Percentiles rank a stretch among this genome's conserved stretches.
Evolutionary conservation across 768 basidiomycete species (phyloP).

Genomic region (Hydnomerulius pinastri): DNA sequence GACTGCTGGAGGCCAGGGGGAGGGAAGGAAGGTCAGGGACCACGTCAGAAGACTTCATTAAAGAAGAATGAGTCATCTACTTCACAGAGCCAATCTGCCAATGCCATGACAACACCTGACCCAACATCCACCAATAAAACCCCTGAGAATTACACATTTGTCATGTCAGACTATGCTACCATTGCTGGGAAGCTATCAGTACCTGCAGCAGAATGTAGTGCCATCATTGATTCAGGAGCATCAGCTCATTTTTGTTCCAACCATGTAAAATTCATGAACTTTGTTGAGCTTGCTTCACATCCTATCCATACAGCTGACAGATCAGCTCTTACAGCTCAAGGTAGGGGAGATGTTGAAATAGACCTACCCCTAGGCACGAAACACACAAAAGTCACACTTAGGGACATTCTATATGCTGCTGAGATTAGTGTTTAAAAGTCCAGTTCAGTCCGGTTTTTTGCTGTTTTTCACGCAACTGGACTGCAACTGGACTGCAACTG

Average conservation of each 20-base stretch:
- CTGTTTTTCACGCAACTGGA: too few species aligned
- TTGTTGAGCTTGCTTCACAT: neutral
- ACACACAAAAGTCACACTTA: neutral
- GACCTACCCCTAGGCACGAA: neutral
- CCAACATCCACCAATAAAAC: neutral
- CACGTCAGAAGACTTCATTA: neutral
- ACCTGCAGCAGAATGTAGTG: neutral
- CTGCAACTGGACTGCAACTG: too few species aligned
- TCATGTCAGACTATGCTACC: too few species aligned
- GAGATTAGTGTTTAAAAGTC: too few species aligned
- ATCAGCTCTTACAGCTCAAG: neutral
- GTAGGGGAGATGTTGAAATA: neutral
- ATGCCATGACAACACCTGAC: neutral
- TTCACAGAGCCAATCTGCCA: neutral
- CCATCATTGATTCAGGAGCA: neutral
- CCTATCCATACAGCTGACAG: neutral
- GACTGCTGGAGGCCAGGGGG: conserved; percentile 1
- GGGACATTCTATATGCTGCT: neutral
- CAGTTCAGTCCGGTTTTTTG: too few species aligned
- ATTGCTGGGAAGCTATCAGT: neutral
- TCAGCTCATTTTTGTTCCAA: conserved; percentile 2
- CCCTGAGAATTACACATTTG: neutral
- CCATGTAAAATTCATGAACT: neutral
- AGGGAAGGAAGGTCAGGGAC: conserved; percentile 3
- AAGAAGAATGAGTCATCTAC: neutral